These are phyloP conservation scores for Aspergillus fumigatiaffinis DNA, from an alignment of 2,329 filamentous ascomycete genomes.

Conservation along the genomic window DNA sequence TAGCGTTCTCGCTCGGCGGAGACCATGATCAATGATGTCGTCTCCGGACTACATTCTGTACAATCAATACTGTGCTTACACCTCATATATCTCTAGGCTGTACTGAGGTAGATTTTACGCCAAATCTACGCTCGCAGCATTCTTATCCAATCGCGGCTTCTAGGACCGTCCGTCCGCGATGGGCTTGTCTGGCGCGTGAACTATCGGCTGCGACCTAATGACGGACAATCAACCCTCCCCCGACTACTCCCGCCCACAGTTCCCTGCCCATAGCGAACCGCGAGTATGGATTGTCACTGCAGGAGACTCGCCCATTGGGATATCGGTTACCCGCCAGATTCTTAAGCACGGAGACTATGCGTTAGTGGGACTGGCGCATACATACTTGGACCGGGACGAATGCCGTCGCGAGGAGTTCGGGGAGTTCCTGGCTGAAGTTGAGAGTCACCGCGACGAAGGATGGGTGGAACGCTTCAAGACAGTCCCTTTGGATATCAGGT, in stretches of 20 bases:
- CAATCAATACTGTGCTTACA: too few relatives aligned
- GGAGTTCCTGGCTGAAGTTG: slow-evolving; percentile 63
- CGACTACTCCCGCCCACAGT: slow-evolving; percentile 42
- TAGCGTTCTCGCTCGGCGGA: not conserved
- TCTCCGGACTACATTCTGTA: not conserved
- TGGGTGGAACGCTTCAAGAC: slow-evolving; percentile 75
- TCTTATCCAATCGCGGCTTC: not conserved
- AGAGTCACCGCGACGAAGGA: slow-evolving; percentile 62
- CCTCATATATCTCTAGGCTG: not conserved
- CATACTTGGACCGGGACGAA: slow-evolving; percentile 70
- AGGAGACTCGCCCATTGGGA: slow-evolving; percentile 77
- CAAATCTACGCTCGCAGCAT: not conserved
- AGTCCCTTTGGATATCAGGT: slow-evolving; percentile 57
- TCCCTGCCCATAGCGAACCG: slow-evolving; percentile 61
- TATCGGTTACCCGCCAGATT: slow-evolving; percentile 74
- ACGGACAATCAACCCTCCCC: slow-evolving; percentile 32
- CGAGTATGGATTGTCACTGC: slow-evolving; percentile 92
- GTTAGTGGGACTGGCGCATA: slow-evolving; percentile 74
- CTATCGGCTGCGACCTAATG: slow-evolving; percentile 27
- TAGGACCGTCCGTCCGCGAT: slow-evolving; percentile 17
- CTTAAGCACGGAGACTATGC: slow-evolving; percentile 91
- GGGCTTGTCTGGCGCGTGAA: slow-evolving; percentile 21
- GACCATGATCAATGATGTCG: not conserved
- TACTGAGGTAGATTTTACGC: not conserved
- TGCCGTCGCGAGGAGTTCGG: slow-evolving; percentile 74